Conservation (phyloP, 2,329 filamentous ascomycete species). For the Pseudogymnoascus sp. region DNA sequence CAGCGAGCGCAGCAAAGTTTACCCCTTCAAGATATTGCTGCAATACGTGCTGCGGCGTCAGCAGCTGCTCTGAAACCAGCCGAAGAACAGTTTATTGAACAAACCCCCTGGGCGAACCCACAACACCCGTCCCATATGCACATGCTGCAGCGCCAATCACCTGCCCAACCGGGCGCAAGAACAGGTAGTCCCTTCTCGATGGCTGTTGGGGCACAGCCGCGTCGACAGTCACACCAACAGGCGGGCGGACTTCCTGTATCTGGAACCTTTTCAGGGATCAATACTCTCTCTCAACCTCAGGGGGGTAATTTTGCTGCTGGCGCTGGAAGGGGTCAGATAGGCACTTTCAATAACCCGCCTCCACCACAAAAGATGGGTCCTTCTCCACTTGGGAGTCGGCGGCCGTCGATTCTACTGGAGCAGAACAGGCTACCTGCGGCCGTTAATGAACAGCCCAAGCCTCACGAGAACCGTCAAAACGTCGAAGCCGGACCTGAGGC, state of each 20-base stretch:
- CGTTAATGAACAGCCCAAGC: constrained; percentile 15
- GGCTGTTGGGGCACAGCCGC: constrained; percentile 25
- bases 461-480: constrained; percentile 7
- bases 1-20: constrained; percentile 20
- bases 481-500: not conserved
- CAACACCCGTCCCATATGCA: constrained; percentile 62
- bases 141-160: constrained; percentile 34
- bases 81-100: constrained; percentile 79
- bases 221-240: constrained; percentile 34
- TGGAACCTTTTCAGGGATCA: constrained; percentile 27
- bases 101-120: constrained; percentile 88
- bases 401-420: constrained; percentile 27
- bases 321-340: not conserved
- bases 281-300: not conserved
- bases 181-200: constrained; percentile 29
- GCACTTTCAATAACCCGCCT: constrained; percentile 8
- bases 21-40: constrained; percentile 27
- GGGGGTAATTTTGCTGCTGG: not conserved
- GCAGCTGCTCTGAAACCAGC: constrained; percentile 46
- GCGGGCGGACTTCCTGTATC: constrained; percentile 23
- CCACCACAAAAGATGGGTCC: constrained; percentile 25
- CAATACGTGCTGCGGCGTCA: constrained; percentile 25
- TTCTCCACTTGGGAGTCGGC: constrained; percentile 27
- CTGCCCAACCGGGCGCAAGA: constrained; percentile 31
- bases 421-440: constrained; percentile 19